Conservation (phyloP, 495 filamentous ascomycete species). For the Darksidea phi region DNA sequence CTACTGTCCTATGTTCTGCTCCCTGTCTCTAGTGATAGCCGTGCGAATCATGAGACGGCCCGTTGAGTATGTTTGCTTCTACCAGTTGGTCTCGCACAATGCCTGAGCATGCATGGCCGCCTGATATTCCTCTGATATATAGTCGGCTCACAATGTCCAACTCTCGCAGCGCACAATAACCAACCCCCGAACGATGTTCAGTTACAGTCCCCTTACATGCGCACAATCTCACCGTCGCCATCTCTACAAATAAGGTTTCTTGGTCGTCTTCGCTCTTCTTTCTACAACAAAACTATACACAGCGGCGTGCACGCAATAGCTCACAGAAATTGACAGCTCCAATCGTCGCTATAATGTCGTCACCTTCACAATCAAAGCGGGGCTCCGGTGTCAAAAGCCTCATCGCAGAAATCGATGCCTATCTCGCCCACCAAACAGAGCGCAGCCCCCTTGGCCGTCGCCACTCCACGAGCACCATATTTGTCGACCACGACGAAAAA, state of each 20-base stretch:
- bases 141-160: too few relatives aligned
- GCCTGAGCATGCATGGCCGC: too few relatives aligned
- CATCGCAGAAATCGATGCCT: constrained; percentile 7
- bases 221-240: too few relatives aligned
- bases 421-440: constrained; percentile 3
- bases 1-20: too few relatives aligned
- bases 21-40: too few relatives aligned
- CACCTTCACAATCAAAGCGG: neutral
- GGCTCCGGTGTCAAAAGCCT: neutral
- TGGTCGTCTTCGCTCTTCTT: neutral
- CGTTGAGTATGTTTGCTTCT: too few relatives aligned
- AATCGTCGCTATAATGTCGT: neutral
- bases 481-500: constrained; percentile 19
- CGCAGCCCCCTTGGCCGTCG: neutral
- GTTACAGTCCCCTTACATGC: neutral
- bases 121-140: too few relatives aligned
- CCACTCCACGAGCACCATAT: constrained; percentile 6
- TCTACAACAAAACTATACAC: neutral
- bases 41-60: too few relatives aligned
- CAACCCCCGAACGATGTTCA: too few relatives aligned
- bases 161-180: too few relatives aligned
- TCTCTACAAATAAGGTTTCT: neutral
- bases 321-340: neutral
- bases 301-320: neutral
- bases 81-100: too few relatives aligned